A percentile compares a stretch with the other conserved stretches of the same genome.
Evolutionary conservation across 768 basidiomycete genomes (phyloP).

Genomic region (Cytidiella melzeri): DNA sequence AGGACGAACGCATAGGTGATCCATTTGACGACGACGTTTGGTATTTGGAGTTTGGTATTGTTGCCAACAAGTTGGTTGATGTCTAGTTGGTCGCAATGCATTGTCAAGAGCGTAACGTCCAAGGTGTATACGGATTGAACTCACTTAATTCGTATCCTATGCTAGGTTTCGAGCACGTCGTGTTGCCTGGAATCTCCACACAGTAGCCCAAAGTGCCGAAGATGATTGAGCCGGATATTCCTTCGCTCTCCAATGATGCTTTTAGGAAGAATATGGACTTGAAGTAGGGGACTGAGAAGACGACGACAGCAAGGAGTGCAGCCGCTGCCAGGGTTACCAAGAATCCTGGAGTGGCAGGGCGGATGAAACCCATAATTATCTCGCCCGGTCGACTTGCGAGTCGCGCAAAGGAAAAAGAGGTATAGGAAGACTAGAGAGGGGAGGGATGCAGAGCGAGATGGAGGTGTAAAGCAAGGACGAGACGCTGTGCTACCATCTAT

Average conservation of each 20-base stretch:
- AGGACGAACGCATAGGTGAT: constrained; percentile 90
- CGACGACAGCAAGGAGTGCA: constrained; percentile 73
- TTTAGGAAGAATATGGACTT: constrained; percentile 88
- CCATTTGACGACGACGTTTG: constrained; percentile 86
- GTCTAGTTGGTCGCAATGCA: constrained; percentile 38
- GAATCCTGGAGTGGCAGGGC: constrained; percentile 89
- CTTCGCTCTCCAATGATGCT: constrained; percentile 48
- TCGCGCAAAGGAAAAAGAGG: too few relatives aligned
- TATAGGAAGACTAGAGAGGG: too few relatives aligned
- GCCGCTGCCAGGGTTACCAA: constrained; percentile 77
- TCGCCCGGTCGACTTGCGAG: background rate
- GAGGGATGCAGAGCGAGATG: too few relatives aligned
- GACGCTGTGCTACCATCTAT: too few relatives aligned
- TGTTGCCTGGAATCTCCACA: constrained; percentile 44
- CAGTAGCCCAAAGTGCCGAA: constrained; percentile 94
- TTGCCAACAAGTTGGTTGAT: constrained; percentile 77
- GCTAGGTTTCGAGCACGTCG: constrained; percentile 70
- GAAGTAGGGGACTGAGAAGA: constrained; percentile 86
- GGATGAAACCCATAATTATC: constrained; percentile 52
- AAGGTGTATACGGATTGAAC: background rate
- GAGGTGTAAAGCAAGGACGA: too few relatives aligned
- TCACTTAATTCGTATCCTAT: constrained; percentile 86
- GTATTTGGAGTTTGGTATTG: constrained; percentile 60
- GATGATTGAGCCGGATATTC: constrained; percentile 55
- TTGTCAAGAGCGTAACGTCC: background rate